Base-by-base conservation (phyloP, 2,329 filamentous ascomycete species). In the Uncinocarpus reesii region DNA sequence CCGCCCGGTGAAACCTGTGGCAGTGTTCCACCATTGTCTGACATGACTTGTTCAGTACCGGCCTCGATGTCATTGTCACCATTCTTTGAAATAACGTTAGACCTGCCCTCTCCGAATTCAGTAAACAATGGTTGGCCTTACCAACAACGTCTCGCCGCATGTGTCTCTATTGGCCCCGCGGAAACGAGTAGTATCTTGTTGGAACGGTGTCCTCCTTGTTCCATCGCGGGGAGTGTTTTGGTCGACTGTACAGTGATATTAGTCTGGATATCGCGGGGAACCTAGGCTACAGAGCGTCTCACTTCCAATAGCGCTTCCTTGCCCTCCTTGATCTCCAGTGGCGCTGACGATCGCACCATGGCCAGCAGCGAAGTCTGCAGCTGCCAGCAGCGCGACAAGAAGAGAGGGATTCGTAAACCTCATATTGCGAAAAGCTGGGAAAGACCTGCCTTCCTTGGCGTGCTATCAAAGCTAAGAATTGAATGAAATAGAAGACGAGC, bases 391-490 rank as follows among this genome's bases (percentile, higher is more conserved):
- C 59, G 71, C 66, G 59, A 77, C 48, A 42, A 48, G 41, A 44
- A 41, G 10, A 15, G 26, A 41, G 35, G 26, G 10, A 32, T 31
- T 40, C 26, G 21, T 40, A n/a, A 45, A 38, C n/a, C 24, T 23
- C 48, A 50, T 50, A 21, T 7, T 42, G 34, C 28, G 1, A 32
- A 35, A 80, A 83, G 51, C 71, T 3, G 82, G 83, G 2, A 86
- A 83, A 53, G 74, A 95, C 29, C 76, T 86, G 15, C 88, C 89
- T 0, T 81, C 77, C 0, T 84, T 45, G 87, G 89, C 1, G 70
- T 84, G 3, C 71, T 95, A 8, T 43, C 38, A 49, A 44, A 49
- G 41, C 31, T 32, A 44, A 38, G 45, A 47, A 41, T 40, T 10
- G n/a, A 47, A 26, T 24, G 34, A 20, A 26, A 28, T 8, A 41